phyloP scores from a whole-genome alignment of 768 basidiomycete genomes.

The Scleroderma citrinum region DNA sequence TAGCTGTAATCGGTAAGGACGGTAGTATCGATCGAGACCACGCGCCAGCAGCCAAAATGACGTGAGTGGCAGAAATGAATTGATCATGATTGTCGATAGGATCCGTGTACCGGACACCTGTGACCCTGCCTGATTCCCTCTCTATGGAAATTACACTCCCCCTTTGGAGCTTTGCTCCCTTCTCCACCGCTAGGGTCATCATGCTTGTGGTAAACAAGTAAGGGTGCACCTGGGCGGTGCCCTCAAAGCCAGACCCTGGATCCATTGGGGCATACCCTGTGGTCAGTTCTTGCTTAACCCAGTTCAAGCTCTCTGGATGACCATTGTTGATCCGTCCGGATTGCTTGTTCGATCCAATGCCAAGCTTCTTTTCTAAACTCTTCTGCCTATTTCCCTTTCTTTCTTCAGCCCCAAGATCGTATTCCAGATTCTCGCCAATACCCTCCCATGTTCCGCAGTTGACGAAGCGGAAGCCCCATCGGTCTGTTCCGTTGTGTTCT shows the following conservation, averaged over 20 bases:
- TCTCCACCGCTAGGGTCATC: conserved; percentile 55
- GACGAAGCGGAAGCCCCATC: conserved; percentile 84
- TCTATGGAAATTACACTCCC: conserved; percentile 45
- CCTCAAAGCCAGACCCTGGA: conserved; percentile 43
- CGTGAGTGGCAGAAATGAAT: conserved; percentile 54
- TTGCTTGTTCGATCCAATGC: conserved; percentile 28
- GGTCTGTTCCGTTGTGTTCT: conserved; percentile 56
- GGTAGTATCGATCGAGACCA: conserved; percentile 69
- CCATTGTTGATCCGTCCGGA: conserved; percentile 12
- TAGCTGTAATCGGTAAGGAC: conserved; percentile 51
- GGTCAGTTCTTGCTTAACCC: conserved; percentile 55
- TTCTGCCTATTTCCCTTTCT: conserved; percentile 32
- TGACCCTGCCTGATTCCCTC: conserved; percentile 37
- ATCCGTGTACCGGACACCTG: conserved; percentile 40
- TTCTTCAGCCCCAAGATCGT: conserved; percentile 15
- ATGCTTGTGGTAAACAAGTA: conserved; percentile 69
- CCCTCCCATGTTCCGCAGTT: conserved; percentile 71
- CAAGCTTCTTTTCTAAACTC: conserved; percentile 52
- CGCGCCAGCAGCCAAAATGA: conserved; percentile 79
- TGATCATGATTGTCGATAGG: conserved; percentile 16
- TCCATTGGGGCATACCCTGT: conserved; percentile 57
- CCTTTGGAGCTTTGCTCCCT: conserved; percentile 43
- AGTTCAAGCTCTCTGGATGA: conserved; percentile 47
- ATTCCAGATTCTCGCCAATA: conserved; percentile 35
- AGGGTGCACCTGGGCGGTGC: conserved; percentile 75